These are phyloP conservation scores for Gentiana straminea DNA, from an alignment of 257 asterid species.

Conservation along the genomic window DNA sequence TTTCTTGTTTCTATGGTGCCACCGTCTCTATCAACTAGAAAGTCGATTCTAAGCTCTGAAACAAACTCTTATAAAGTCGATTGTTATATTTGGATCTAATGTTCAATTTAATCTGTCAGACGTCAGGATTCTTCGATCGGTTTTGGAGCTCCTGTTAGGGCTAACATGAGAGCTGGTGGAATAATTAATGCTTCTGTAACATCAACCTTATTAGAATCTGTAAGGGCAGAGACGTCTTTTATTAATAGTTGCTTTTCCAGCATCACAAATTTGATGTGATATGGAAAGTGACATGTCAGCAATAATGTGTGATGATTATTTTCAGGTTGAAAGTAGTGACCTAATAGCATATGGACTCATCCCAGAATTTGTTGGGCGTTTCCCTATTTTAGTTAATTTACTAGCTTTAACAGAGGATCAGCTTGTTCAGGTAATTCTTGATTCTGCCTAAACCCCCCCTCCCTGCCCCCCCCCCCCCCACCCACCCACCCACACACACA, in stretches of 20 bases:
- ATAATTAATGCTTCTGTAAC: slow-evolving; percentile 63
- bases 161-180: slow-evolving; percentile 82
- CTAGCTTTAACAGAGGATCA: slow-evolving; percentile 82
- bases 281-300: too few relatives aligned
- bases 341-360: slow-evolving; percentile 84
- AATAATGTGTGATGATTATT: neutral
- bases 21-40: too few relatives aligned
- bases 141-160: slow-evolving; percentile 89
- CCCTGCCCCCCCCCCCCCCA: too few relatives aligned
- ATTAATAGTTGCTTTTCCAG: too few relatives aligned
- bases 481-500: too few relatives aligned
- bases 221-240: slow-evolving; percentile 24
- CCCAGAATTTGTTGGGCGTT: slow-evolving; percentile 91
- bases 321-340: slow-evolving; percentile 94
- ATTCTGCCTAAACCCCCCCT: too few relatives aligned
- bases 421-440: slow-evolving; percentile 65
- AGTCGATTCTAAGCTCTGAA: too few relatives aligned
- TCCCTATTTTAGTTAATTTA: slow-evolving; percentile 87
- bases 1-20: too few relatives aligned
- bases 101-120: slow-evolving; percentile 29
- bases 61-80: too few relatives aligned
- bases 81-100: neutral
- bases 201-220: slow-evolving; percentile 82
- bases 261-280: too few relatives aligned
- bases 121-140: slow-evolving; percentile 95